Base-by-base conservation (phyloP, 257 asterid genomes). In the Solanum okadae region DNA sequence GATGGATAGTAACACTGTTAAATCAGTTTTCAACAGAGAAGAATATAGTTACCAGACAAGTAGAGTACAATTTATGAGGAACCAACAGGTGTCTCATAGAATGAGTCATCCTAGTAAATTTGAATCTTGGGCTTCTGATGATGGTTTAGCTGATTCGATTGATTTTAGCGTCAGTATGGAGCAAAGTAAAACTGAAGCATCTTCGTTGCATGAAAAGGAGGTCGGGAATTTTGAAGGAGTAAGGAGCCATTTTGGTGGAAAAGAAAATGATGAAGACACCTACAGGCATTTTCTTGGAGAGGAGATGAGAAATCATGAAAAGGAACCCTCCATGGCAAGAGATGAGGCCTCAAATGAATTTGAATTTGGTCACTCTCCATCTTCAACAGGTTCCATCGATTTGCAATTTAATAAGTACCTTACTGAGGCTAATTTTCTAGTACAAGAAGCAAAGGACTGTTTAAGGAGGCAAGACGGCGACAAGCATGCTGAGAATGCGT, bases 371-470 rank as follows among this genome's bases (percentile, higher is more conserved):
- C 86, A 90, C 68, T 61, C 90, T 65, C 87, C 93, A 37, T 88
- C 92, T 87, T 56, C 93, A 25, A 14, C 78, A 65, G 89, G 89
- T 77, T 89, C 63, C 40, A 89, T 88, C 37, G 99, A 94, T 93
- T 90, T 91, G 88, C 92, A 91, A 87, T 96, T 96, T 92, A 91
- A 90, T 88, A 88, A 89, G 87, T 93, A 88, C 90, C 94, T 96
- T 87, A 90, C 90, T 20, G 96, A 96, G 92, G 98, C 99, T 83
- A 92, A 92, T 89, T 81, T 87, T 89, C 94, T 92, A 29, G 87
- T 96, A 86, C 91, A 93, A 91, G 94, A 93, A 91, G 98, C 97
- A 20, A 95, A 94, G 88, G 92, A 93, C 37, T 92, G 91, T 89
- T 88, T 94, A 85, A 35, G 87, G 73, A 90, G 84, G 77, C 89